Conservation (phyloP, 257 asterid genomes). For the Solanum clarkiae region DNA sequence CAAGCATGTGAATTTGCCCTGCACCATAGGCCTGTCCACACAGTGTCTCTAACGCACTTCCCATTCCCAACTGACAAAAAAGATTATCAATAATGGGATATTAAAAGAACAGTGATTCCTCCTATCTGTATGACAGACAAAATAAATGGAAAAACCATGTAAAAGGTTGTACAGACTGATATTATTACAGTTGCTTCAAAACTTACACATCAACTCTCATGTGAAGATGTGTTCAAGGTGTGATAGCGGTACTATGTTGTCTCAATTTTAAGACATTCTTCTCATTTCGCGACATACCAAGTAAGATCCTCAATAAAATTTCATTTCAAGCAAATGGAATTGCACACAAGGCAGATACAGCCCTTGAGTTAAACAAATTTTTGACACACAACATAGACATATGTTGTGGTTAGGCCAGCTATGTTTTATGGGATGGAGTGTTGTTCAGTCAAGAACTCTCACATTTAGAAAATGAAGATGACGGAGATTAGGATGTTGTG, state of each 20-base stretch:
- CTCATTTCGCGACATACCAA: background rate
- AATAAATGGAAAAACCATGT: background rate
- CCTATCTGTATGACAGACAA: background rate
- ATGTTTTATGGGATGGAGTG: too few species aligned
- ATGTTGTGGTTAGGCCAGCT: too few species aligned
- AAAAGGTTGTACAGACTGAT: background rate
- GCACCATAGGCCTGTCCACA: constrained; percentile 92
- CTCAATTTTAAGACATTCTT: background rate
- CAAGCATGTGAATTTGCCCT: constrained; percentile 71
- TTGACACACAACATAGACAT: too few species aligned
- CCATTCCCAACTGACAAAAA: constrained; percentile 76
- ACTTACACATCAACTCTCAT: background rate
- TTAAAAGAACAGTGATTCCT: background rate
- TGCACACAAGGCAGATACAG: too few species aligned
- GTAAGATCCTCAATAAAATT: background rate
- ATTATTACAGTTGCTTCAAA: background rate
- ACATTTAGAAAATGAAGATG: too few species aligned
- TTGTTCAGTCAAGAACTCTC: too few species aligned
- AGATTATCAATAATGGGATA: background rate
- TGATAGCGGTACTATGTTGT: background rate
- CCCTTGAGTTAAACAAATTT: too few species aligned
- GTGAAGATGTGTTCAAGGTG: background rate
- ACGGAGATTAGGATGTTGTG: too few species aligned
- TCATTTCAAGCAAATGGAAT: background rate
- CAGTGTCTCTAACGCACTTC: constrained; percentile 86